Evolutionary conservation across 345 rosid genomes (phyloP), one percentile per base, ranked within the genome.

Genomic region (Carallia pectinifolia): DNA sequence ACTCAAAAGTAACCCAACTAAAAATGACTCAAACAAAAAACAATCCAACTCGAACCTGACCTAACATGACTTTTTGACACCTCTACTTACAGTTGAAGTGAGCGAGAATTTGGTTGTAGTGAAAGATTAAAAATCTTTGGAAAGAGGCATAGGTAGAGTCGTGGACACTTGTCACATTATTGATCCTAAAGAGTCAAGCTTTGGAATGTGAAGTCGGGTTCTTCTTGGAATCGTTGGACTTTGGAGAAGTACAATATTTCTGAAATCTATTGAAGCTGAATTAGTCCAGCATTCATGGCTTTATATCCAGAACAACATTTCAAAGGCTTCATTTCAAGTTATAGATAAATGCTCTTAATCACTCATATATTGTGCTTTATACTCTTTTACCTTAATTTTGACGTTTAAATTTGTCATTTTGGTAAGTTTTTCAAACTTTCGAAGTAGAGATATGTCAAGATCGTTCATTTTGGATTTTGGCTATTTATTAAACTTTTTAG

Each of bases 61-160:
- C 23, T 23, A 23, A 23, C 23, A 0, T 0, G 23, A 23, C 23
- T 23, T 23, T 23, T 23, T 23, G 23, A 23, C 23, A 23, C 23
- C 23, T 23, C 23, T 23, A 23, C 23, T 23, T 23, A 23, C 23
- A 23, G 23, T 55, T 64, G 69, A 71, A 64, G 59, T 71, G 75
- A n/a, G 64, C 75, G 39, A 71, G 64, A 8, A 52, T 56, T 53
- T 71, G 75, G 23, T 23, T n/a, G 29, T 71, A 55, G 37, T 19
- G 64, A 63, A 63, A 58, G 68, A 7, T 16, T 1, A 58, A 7
- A 67, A 53, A 44, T 47, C 64, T 1, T 56, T 64, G 15, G 66
- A 53, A n/a, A 30, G 30, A 48, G 23, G 23, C n/a, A 37, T 34
- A 5, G 58, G 31, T 37, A 47, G 6, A 30, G 16, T 27, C 23